Evolutionary conservation across 1,284 basidiomycete genomes (phyloP).

Genomic region (Ceratobasidium theobromae): DNA sequence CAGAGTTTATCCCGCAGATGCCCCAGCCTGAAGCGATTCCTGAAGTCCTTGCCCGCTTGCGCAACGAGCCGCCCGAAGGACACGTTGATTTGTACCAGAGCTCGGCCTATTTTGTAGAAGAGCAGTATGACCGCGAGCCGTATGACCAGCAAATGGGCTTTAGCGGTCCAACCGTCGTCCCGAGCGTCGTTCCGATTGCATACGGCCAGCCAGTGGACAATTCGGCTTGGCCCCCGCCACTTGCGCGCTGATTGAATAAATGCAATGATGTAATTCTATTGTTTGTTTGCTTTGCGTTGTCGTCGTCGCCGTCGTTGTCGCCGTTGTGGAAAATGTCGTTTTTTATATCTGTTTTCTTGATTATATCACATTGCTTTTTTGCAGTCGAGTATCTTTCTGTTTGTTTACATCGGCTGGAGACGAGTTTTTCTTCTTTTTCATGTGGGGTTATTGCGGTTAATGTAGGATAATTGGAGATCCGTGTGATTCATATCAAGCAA

Average conservation of each 20-base stretch:
- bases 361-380: too few species aligned
- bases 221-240: slow-evolving; percentile 13
- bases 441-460: too few species aligned
- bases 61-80: slow-evolving; percentile 26
- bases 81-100: slow-evolving; percentile 27
- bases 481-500: too few species aligned
- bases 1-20: slow-evolving; percentile 26
- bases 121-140: slow-evolving; percentile 29
- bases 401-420: too few species aligned
- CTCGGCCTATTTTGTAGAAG: slow-evolving; percentile 26
- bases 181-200: background rate
- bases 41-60: slow-evolving; percentile 3
- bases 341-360: too few species aligned
- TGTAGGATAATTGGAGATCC: too few species aligned
- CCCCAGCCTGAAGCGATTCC: slow-evolving; percentile 26
- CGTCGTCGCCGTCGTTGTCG: too few species aligned
- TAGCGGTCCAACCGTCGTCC: slow-evolving; percentile 13
- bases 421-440: too few species aligned
- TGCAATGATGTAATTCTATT: background rate
- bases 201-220: background rate
- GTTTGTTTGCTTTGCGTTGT: background rate
- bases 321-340: too few species aligned
- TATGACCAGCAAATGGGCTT: slow-evolving; percentile 27
- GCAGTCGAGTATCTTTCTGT: too few species aligned
- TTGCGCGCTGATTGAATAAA: too few species aligned